phyloP scores from a whole-genome alignment of 2,329 filamentous ascomycete species.

The Penicillium sp. region DNA sequence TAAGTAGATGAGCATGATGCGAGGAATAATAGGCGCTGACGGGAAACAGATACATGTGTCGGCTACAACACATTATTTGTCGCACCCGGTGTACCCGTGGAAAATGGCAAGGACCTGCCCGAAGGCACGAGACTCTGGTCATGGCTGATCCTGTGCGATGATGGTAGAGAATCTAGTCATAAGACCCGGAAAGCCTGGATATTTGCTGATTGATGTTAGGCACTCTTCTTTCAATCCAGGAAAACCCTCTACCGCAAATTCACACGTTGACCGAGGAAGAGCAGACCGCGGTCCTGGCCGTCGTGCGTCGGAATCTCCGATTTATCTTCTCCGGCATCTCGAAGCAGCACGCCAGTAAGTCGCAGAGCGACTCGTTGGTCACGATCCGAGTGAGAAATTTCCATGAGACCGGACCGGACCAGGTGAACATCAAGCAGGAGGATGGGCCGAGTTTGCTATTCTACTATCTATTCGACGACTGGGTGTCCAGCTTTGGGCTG shows the following conservation, averaged over 20 bases:
- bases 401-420: constrained; percentile 37
- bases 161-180: constrained; percentile 52
- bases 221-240: constrained; percentile 73
- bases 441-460: constrained; percentile 68
- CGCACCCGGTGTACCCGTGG: constrained; percentile 54
- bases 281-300: constrained; percentile 37
- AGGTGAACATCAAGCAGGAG: constrained; percentile 48
- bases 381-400: constrained; percentile 54
- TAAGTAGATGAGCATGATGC: constrained; percentile 41
- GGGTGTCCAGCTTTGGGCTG: constrained; percentile 67
- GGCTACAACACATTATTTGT: constrained; percentile 68
- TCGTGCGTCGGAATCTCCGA: constrained; percentile 62
- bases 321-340: constrained; percentile 68
- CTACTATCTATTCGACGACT: constrained; percentile 72
- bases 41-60: constrained; percentile 65
- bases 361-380: constrained; percentile 58
- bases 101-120: constrained; percentile 46
- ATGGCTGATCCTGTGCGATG: constrained; percentile 72
- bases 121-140: constrained; percentile 67
- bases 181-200: neutral
- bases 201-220: constrained; percentile 48
- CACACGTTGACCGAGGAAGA: constrained; percentile 36
- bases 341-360: constrained; percentile 54
- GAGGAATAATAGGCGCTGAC: constrained; percentile 28
- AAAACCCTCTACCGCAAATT: constrained; percentile 61